Evolutionary conservation across 768 basidiomycete genomes (phyloP), one percentile per base, ranked within the genome.

Genomic region (Boletus barrowsii): DNA sequence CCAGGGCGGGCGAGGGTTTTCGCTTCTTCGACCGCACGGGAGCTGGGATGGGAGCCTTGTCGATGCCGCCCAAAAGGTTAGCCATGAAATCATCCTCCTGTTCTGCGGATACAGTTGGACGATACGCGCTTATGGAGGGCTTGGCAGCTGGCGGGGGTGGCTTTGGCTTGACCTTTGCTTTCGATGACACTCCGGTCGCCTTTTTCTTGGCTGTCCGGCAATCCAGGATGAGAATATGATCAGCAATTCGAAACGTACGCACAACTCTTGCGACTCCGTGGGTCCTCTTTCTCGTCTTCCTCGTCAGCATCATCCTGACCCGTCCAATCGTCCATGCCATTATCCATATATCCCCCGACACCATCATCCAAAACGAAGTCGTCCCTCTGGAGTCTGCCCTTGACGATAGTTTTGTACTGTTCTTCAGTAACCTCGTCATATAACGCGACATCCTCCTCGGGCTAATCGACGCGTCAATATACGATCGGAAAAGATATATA

Each of bases 321-420:
- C 32, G 80, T 82, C 87, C 92, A 98, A 64, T 96, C 94, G 54
- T 98, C 97, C 85, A 93, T 87, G 5, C 97, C 97, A 66, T 97
- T 92, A 74, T 99, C 97, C 68, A 88, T 86, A 63, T 99, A 98
- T 6, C 93, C 97, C 14, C 77, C 81, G 0, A 88, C 81, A 26
- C 93, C 93, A 73, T 98, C 97, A 64, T 98, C 97, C 36, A 89
- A 87, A 18, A 98, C 91, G 57, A 99, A 99, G 69, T 99, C 97
- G 59, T 98, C 93, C 60, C 77, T 76, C 55, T 90, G 86, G 8
- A 97, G 78, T 17, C 97, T 79, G 1, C 86, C 84, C 51, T 80
- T 81, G 5, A 99, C 97, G 51, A 99, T 88, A 18, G 79, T 76
- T 60, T 80, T 83, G 70, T 98, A 99, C 61, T 93, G 86, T 10